These are phyloP conservation scores for Boletus semigastroideus DNA, from an alignment of 1,284 basidiomycete species.

Conservation along the genomic window DNA sequence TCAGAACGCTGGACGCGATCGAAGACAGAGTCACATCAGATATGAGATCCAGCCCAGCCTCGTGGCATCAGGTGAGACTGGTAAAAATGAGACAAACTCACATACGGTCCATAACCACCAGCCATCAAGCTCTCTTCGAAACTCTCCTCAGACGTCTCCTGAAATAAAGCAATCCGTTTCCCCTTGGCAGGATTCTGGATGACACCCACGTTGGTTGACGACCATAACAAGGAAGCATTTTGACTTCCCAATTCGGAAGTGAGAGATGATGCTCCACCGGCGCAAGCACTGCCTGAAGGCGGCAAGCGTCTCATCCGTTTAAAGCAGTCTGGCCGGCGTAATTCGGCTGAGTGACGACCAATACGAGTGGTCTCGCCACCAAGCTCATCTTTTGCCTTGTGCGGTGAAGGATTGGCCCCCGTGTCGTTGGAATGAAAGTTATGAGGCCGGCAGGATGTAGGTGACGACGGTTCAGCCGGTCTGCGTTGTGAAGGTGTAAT, in stretches of 20 bases:
- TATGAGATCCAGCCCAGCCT: conserved; percentile 9
- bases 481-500: conserved; percentile 11
- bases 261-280: conserved; percentile 3
- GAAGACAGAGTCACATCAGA: conserved; percentile 11
- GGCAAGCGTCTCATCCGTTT: conserved; percentile 52
- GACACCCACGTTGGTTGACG: conserved; percentile 51
- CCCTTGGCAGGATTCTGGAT: conserved; percentile 68
- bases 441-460: conserved; percentile 15
- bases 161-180: conserved; percentile 67
- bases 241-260: conserved; percentile 25
- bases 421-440: conserved; percentile 8
- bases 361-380: conserved; percentile 63
- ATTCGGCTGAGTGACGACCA: conserved; percentile 55
- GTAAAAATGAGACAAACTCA: conserved; percentile 33
- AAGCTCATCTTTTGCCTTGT: conserved; percentile 17
- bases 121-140: conserved; percentile 79
- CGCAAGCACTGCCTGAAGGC: conserved; percentile 9
- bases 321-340: conserved; percentile 65
- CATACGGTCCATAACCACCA: conserved; percentile 72
- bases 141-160: conserved; percentile 77
- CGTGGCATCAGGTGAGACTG: neutral
- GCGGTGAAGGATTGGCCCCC: conserved; percentile 1
- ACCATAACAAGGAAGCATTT: conserved; percentile 32
- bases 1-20: conserved; percentile 24
- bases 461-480: neutral